Conservation (phyloP, 2,329 filamentous ascomycete genomes). For the Helotiales sp. region DNA sequence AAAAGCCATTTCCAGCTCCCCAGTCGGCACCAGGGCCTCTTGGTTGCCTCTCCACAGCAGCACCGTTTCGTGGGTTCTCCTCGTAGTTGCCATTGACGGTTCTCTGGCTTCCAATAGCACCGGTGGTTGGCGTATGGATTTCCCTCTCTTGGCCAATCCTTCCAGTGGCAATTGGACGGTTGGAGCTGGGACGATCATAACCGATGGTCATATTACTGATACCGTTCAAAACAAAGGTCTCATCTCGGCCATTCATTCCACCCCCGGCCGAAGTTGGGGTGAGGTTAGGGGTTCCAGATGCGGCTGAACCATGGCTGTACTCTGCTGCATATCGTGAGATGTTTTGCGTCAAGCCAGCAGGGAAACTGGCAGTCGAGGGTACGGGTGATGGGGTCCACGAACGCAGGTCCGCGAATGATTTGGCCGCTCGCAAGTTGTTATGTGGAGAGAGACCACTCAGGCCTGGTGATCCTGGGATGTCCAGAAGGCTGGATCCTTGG, state of each 20-base stretch:
- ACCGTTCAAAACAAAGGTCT: constrained; percentile 50
- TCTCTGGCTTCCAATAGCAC: constrained; percentile 69
- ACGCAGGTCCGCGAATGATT: constrained; percentile 94
- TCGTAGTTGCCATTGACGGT: constrained; percentile 49
- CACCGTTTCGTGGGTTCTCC: constrained; percentile 39
- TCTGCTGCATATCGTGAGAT: constrained; percentile 63
- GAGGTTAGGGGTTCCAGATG: constrained; percentile 69
- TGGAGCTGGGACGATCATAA: constrained; percentile 38
- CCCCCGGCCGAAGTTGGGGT: constrained; percentile 81
- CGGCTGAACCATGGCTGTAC: constrained; percentile 58
- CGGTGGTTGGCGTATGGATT: constrained; percentile 49
- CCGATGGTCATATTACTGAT: constrained; percentile 65
- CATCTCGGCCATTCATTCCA: constrained; percentile 44
- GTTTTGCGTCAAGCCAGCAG: constrained; percentile 67
- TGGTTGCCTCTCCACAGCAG: constrained; percentile 62
- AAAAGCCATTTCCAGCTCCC: constrained; percentile 60
- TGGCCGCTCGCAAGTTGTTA: constrained; percentile 86
- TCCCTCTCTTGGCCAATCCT: constrained; percentile 58
- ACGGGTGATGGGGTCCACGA: constrained; percentile 95
- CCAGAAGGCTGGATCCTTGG: constrained; percentile 80
- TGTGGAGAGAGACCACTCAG: constrained; percentile 65
- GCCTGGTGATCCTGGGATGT: constrained; percentile 81
- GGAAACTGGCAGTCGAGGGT: constrained; percentile 86
- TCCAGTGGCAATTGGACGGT: constrained; percentile 42
- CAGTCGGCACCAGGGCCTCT: constrained; percentile 61